Conservation (phyloP, 768 basidiomycete genomes). For the Pleurotus sapidus region DNA sequence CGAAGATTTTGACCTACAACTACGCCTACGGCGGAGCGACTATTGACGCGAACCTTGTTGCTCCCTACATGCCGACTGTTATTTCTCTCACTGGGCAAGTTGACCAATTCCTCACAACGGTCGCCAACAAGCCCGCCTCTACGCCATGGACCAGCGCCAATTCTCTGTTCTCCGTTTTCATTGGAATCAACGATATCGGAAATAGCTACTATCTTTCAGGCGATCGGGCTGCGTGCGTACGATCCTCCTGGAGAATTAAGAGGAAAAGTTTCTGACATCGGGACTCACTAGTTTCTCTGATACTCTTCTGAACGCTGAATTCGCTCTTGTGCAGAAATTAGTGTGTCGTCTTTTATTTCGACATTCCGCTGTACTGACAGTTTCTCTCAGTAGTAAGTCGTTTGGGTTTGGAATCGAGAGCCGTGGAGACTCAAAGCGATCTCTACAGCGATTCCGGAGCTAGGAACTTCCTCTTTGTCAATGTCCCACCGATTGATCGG, state of each 20-base stretch:
- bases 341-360: conserved; percentile 24
- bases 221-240: conserved; percentile 39
- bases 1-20: conserved; percentile 57
- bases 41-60: conserved; percentile 55
- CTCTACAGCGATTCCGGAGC: conserved; percentile 46
- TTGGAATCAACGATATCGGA: conserved; percentile 71
- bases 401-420: conserved; percentile 9
- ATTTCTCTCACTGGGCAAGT: conserved; percentile 61
- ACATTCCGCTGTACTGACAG: conserved; percentile 10
- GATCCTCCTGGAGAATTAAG: background rate
- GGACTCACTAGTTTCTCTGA: conserved; percentile 38
- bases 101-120: conserved; percentile 48
- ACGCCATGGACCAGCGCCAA: conserved; percentile 57
- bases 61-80: conserved; percentile 49
- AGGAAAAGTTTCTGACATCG: background rate
- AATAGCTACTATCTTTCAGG: conserved; percentile 48
- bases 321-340: conserved; percentile 45
- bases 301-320: conserved; percentile 44
- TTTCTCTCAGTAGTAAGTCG: conserved; percentile 29
- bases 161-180: conserved; percentile 64
- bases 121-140: conserved; percentile 43
- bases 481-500: conserved; percentile 36
- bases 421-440: background rate
- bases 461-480: conserved; percentile 50
- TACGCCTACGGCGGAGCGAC: conserved; percentile 68